phyloP scores from a whole-genome alignment of 768 basidiomycete species.

The Mycena haematopus region DNA sequence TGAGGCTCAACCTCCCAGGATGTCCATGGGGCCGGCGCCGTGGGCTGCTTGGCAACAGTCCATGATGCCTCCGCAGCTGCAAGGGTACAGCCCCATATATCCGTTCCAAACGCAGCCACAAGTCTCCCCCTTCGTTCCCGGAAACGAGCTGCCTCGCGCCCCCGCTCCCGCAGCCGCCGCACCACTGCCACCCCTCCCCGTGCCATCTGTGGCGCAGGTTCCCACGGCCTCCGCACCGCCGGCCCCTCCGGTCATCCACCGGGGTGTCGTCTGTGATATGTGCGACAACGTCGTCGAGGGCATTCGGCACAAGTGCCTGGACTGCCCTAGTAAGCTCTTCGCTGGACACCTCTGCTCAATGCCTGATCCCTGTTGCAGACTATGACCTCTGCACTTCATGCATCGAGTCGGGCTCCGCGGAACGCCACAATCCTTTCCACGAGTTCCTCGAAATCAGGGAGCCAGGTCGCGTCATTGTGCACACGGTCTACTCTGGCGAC shows the following conservation, averaged over 20 bases:
- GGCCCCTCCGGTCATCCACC: conserved; percentile 53
- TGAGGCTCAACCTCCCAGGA: background rate
- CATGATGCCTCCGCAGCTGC: background rate
- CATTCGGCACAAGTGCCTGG: conserved; percentile 79
- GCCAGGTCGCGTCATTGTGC: conserved; percentile 70
- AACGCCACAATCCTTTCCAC: conserved; percentile 66
- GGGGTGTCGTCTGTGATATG: conserved; percentile 66
- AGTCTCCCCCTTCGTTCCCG: conserved; percentile 23
- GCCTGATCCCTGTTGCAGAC: conserved; percentile 46
- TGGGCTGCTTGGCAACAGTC: conserved; percentile 1
- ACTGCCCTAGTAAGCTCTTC: conserved; percentile 64
- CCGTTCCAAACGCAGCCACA: conserved; percentile 23
- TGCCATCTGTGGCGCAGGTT: conserved; percentile 30
- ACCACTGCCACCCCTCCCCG: conserved; percentile 32
- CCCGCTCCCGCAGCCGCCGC: conserved; percentile 16
- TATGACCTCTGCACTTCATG: conserved; percentile 76
- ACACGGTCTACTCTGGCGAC: conserved; percentile 58
- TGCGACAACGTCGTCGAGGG: conserved; percentile 68
- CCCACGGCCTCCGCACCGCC: conserved; percentile 32
- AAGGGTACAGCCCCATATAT: conserved; percentile 26
- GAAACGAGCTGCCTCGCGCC: conserved; percentile 3
- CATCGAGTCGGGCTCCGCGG: conserved; percentile 53
- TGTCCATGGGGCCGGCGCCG: background rate
- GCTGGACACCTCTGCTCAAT: background rate
- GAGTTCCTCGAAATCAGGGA: conserved; percentile 74